phyloP scores from a whole-genome alignment of 2,329 filamentous ascomycete species.

The Neofusicoccum parvum region DNA sequence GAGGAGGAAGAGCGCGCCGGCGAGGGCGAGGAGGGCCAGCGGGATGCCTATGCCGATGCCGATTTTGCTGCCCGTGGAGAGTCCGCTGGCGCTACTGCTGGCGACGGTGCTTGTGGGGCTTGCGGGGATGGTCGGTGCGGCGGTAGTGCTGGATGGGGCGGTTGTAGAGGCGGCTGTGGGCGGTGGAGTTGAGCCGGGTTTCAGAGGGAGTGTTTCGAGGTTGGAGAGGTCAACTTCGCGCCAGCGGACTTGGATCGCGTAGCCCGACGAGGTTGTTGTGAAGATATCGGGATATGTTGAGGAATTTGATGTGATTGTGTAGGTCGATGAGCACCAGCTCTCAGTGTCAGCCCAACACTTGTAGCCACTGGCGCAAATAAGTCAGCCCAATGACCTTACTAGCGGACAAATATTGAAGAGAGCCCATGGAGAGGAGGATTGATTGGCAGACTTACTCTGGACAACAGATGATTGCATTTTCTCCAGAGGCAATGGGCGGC shows the following conservation, averaged over 20 bases:
- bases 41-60: conserved; percentile 48
- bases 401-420: too few species aligned
- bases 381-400: background rate
- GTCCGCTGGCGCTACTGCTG: background rate
- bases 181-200: background rate
- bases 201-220: background rate
- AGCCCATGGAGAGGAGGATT: too few species aligned
- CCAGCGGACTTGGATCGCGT: background rate
- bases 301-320: background rate
- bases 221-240: background rate
- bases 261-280: background rate
- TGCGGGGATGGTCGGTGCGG: background rate
- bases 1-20: background rate
- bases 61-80: conserved; percentile 25
- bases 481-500: background rate
- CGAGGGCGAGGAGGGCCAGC: conserved; percentile 59
- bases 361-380: background rate
- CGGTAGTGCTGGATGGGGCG: background rate
- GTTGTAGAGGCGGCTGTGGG: background rate
- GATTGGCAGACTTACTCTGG: background rate
- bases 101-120: background rate
- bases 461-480: background rate
- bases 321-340: background rate
- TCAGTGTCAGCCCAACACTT: background rate
- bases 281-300: too few species aligned